phyloP scores from a whole-genome alignment of 768 basidiomycete species.

The Boletus rufocinnamomeus region DNA sequence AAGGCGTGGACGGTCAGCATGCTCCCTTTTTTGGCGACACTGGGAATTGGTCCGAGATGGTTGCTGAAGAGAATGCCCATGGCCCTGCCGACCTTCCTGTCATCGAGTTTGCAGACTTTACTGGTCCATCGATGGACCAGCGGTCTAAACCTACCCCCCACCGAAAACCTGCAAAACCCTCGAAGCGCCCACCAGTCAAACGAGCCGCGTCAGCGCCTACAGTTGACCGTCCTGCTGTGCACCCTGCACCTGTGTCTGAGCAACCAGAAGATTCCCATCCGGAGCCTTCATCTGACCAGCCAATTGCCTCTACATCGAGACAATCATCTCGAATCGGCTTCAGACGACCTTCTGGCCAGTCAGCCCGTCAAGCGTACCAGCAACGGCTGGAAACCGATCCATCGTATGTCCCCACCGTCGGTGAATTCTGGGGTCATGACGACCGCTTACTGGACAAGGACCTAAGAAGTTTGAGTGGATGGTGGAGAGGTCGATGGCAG shows the following conservation, averaged over 20 bases:
- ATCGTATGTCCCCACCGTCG: slow-evolving; percentile 86
- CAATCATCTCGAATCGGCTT: slow-evolving; percentile 26
- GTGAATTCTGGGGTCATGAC: slow-evolving; percentile 94
- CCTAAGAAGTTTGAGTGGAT: slow-evolving; percentile 76
- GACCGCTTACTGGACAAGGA: slow-evolving; percentile 86
- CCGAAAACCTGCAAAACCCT: slow-evolving; percentile 45
- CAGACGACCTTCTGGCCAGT: slow-evolving; percentile 50
- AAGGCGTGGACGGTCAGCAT: slow-evolving; percentile 33
- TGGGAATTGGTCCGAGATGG: slow-evolving; percentile 82
- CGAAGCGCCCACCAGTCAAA: slow-evolving; percentile 39
- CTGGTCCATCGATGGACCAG: slow-evolving; percentile 34
- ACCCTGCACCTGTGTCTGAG: slow-evolving; percentile 16
- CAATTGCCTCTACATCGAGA: slow-evolving; percentile 44
- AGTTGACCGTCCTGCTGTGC: slow-evolving; percentile 27
- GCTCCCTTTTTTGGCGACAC: slow-evolving; percentile 56
- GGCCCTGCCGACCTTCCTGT: slow-evolving; percentile 72
- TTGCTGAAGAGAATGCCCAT: slow-evolving; percentile 67
- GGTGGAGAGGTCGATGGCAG: slow-evolving; percentile 85
- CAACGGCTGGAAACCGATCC: slow-evolving; percentile 82
- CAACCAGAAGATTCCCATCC: slow-evolving; percentile 17
- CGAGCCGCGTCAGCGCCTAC: slow-evolving; percentile 39
- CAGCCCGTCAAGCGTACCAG: slow-evolving; percentile 84
- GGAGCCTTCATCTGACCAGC: slow-evolving; percentile 32
- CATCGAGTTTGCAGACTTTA: slow-evolving; percentile 73
- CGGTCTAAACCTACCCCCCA: slow-evolving; percentile 37